phyloP scores from a whole-genome alignment of 768 basidiomycete genomes.

The Podaxis mareebaensis region DNA sequence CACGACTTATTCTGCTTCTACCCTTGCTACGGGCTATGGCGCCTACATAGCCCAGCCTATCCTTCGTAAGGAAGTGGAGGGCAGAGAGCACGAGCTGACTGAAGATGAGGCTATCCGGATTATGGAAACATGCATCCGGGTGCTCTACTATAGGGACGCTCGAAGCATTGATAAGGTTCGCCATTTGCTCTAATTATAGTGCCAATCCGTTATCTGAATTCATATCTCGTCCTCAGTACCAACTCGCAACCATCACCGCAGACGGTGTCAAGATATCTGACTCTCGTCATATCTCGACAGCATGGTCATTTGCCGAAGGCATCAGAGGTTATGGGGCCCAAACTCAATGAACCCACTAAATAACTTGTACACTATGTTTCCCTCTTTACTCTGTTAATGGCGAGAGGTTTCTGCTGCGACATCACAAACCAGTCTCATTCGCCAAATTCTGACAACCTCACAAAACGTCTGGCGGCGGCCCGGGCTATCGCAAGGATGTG shows the following conservation, averaged over 20 bases:
- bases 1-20: constrained; percentile 93
- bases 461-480: not conserved
- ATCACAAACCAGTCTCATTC: not conserved
- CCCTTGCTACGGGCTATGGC: constrained; percentile 94
- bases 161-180: constrained; percentile 90
- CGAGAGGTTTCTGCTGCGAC: not conserved
- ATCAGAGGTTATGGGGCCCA: constrained; percentile 91
- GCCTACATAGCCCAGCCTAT: constrained; percentile 91
- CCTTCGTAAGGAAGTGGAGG: constrained; percentile 89
- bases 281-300: constrained; percentile 70
- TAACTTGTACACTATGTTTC: constrained; percentile 15
- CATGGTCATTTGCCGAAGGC: constrained; percentile 92
- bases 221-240: constrained; percentile 60
- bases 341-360: constrained; percentile 59
- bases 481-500: not conserved
- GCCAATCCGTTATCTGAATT: not conserved
- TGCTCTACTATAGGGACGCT: constrained; percentile 95
- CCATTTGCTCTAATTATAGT: not conserved
- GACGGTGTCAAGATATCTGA: constrained; percentile 80
- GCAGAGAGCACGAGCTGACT: constrained; percentile 68
- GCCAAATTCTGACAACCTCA: not conserved
- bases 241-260: constrained; percentile 88
- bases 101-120: constrained; percentile 80
- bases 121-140: constrained; percentile 84
- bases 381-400: constrained; percentile 5